These are phyloP conservation scores for Stemphylium lycopersici DNA, from an alignment of 2,329 filamentous ascomycete species.

Conservation along the genomic window DNA sequence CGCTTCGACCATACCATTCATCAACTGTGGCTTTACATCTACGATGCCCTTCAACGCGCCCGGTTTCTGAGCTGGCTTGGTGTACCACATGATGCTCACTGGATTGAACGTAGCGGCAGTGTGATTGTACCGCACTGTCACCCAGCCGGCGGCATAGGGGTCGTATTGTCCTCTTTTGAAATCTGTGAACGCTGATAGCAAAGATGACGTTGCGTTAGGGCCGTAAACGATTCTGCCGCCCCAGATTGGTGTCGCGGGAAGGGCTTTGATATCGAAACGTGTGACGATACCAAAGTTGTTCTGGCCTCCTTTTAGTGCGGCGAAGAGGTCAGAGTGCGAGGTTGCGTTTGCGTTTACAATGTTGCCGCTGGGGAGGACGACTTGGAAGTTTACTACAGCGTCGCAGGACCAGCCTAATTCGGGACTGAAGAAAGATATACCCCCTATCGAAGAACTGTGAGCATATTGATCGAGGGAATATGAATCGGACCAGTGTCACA, in stretches of 20 bases:
- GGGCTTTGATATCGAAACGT: constrained; percentile 47
- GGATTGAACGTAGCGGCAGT: constrained; percentile 22
- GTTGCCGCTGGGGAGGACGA: constrained; percentile 49
- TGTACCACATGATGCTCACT: constrained; percentile 31
- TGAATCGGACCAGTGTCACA: too few relatives aligned
- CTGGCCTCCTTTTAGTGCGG: constrained; percentile 52
- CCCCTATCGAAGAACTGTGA: constrained; percentile 13
- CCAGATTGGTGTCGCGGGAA: constrained; percentile 21
- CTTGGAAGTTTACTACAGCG: constrained; percentile 37
- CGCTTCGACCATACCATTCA: constrained; percentile 24
- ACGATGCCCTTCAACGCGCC: constrained; percentile 21
- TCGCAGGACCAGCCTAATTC: constrained; percentile 32
- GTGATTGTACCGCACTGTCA: constrained; percentile 30
- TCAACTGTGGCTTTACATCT: constrained; percentile 22
- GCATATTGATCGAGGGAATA: too few relatives aligned
- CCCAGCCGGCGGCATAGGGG: constrained; percentile 34
- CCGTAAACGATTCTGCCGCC: constrained; percentile 26
- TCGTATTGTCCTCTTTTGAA: constrained; percentile 28
- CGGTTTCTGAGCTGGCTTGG: constrained; percentile 25
- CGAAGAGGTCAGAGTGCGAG: constrained; percentile 46
- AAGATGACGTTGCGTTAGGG: constrained; percentile 15
- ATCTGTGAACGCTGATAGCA: constrained; percentile 28
- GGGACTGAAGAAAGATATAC: constrained; percentile 30
- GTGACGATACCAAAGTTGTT: constrained; percentile 54
- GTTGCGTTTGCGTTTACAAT: constrained; percentile 47